These are phyloP conservation scores for Diversispora epigaea DNA, from an alignment of 192 early-diverging fungal genomes.

Conservation along the genomic window DNA sequence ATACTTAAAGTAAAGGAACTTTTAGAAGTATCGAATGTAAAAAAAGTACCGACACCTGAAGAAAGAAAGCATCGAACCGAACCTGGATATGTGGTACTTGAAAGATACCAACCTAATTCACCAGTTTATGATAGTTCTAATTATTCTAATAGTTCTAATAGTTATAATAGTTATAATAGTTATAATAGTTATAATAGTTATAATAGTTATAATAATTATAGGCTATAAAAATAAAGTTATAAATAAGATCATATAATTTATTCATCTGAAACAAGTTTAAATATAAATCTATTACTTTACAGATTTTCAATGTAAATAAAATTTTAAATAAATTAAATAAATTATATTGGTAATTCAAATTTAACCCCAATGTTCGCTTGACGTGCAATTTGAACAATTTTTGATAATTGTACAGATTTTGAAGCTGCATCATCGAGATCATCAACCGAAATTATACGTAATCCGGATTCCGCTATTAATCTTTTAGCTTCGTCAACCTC, in stretches of 20 bases:
- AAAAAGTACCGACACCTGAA: slow-evolving; percentile 37
- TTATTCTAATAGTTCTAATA: too few species aligned
- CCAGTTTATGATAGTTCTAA: too few species aligned
- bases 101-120: not conserved
- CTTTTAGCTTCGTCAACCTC: slow-evolving; percentile 89
- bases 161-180: too few species aligned
- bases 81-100: slow-evolving; percentile 22
- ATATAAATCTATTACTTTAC: too few species aligned
- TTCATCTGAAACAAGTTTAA: too few species aligned
- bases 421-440: slow-evolving; percentile 94
- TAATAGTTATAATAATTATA: too few species aligned
- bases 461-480: slow-evolving; percentile 87
- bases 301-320: not conserved
- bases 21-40: slow-evolving; percentile 46
- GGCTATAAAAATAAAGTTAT: too few species aligned
- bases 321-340: not conserved
- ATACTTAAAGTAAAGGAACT: slow-evolving; percentile 57
- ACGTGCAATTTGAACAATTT: slow-evolving; percentile 77
- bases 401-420: slow-evolving; percentile 81
- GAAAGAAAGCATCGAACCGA: slow-evolving; percentile 31
- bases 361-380: slow-evolving; percentile 72
- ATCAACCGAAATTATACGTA: slow-evolving; percentile 90
- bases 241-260: too few species aligned
- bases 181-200: too few species aligned
- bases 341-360: slow-evolving; percentile 59